These are phyloP conservation scores for Mycena rebaudengoi DNA, from an alignment of 768 basidiomycete genomes.

Conservation along the genomic window DNA sequence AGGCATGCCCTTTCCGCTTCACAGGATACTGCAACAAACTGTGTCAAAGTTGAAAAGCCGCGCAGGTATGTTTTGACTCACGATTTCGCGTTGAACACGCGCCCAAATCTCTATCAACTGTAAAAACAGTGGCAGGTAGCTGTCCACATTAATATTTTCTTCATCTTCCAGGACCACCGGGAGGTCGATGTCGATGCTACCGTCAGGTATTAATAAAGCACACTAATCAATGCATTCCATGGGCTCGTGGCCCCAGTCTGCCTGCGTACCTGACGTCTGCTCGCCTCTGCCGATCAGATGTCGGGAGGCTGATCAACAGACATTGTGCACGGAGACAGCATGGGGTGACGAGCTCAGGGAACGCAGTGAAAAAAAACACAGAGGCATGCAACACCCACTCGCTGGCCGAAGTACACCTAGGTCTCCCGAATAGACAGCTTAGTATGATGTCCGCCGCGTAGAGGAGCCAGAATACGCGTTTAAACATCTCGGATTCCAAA, in stretches of 20 bases:
- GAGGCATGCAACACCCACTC: slow-evolving; percentile 49
- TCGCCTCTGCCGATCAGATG: too few species aligned
- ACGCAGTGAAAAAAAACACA: neutral
- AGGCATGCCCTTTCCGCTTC: slow-evolving; percentile 41
- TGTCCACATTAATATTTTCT: slow-evolving; percentile 47
- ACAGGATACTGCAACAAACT: slow-evolving; percentile 45
- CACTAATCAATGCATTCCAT: too few species aligned
- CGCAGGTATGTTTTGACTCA: slow-evolving; percentile 31
- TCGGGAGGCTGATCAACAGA: too few species aligned
- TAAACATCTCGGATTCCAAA: slow-evolving; percentile 61
- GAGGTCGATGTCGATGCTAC: slow-evolving; percentile 56
- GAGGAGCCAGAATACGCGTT: slow-evolving; percentile 49
- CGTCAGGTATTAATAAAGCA: too few species aligned
- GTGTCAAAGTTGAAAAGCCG: neutral
- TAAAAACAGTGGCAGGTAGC: slow-evolving; percentile 51
- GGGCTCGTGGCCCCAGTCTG: too few species aligned
- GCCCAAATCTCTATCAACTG: slow-evolving; percentile 56
- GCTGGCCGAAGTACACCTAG: slow-evolving; percentile 59
- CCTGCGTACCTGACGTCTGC: too few species aligned
- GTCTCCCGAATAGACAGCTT: slow-evolving; percentile 52
- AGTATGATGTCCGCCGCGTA: slow-evolving; percentile 19
- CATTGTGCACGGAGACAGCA: too few species aligned
- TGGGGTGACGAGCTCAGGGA: too few species aligned
- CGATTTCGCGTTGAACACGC: slow-evolving; percentile 52
- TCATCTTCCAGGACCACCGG: slow-evolving; percentile 67